phyloP scores from a whole-genome alignment of 306 rosid genomes.

The Trichosanthes cucumerina region DNA sequence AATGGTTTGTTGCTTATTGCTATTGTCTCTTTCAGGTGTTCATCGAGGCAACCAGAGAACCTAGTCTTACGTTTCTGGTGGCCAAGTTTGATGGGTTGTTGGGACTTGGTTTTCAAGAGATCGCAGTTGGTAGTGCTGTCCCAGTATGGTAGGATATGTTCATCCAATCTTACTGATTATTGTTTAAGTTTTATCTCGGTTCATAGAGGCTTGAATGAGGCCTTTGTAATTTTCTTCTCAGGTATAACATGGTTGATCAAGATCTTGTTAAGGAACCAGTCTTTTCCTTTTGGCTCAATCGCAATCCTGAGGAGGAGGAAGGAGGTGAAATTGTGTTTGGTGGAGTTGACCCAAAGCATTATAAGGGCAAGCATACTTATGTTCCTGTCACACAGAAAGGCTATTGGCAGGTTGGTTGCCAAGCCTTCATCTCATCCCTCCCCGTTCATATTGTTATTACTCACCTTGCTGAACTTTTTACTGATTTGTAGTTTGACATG shows the following conservation, averaged over 20 bases:
- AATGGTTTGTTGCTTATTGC: not conserved
- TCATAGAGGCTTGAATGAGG: not conserved
- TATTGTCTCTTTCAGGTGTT: slow-evolving; percentile 39
- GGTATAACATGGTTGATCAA: slow-evolving; percentile 81
- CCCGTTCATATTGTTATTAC: not conserved
- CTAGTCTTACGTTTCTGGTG: slow-evolving; percentile 49
- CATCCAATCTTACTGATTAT: not conserved
- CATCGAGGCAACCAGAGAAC: slow-evolving; percentile 80
- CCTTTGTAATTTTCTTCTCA: slow-evolving; percentile 21
- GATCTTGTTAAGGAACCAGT: slow-evolving; percentile 67
- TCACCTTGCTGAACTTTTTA: slow-evolving; percentile 10
- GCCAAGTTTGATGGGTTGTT: slow-evolving; percentile 86
- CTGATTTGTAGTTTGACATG: slow-evolving; percentile 59
- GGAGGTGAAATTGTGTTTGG: slow-evolving; percentile 98
- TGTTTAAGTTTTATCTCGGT: not conserved
- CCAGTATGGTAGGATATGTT: slow-evolving; percentile 62
- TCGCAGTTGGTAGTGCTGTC: slow-evolving; percentile 61
- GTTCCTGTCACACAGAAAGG: slow-evolving; percentile 86
- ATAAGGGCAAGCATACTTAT: slow-evolving; percentile 65
- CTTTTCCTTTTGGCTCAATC: slow-evolving; percentile 96
- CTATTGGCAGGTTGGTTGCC: slow-evolving; percentile 77
- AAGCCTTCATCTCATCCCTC: not conserved
- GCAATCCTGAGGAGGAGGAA: slow-evolving; percentile 43
- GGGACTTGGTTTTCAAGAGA: slow-evolving; percentile 97
- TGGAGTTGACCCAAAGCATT: slow-evolving; percentile 87